Conservation (phyloP, 2,329 filamentous ascomycete genomes). For the Bipolaris zeicola region DNA sequence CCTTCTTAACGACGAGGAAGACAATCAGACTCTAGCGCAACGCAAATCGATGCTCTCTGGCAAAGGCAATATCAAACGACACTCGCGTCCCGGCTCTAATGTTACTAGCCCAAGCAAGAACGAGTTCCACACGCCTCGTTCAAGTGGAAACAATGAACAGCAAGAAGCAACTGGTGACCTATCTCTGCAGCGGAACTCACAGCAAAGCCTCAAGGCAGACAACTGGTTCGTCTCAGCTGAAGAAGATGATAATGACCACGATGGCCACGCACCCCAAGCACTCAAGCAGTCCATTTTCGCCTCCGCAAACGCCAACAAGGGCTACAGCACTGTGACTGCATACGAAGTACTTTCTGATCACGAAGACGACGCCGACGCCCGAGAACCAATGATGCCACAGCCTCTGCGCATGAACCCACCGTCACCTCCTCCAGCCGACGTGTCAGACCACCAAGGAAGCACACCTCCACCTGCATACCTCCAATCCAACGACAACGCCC, state of each 20-base stretch:
- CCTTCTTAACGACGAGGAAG: slow-evolving; percentile 33
- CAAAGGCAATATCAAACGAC: slow-evolving; percentile 43
- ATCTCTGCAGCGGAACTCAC: slow-evolving; percentile 35
- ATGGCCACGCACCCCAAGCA: slow-evolving; percentile 13
- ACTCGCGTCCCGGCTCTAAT: slow-evolving; percentile 35
- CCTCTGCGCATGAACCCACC: slow-evolving; percentile 57
- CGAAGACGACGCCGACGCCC: slow-evolving; percentile 31
- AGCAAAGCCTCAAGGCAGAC: slow-evolving; percentile 49
- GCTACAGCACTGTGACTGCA: slow-evolving; percentile 36
- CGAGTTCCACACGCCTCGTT: slow-evolving; percentile 38
- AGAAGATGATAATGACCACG: slow-evolving; percentile 22
- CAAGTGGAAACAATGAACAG: slow-evolving; percentile 17
- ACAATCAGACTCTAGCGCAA: slow-evolving; percentile 41
- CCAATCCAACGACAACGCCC: background rate
- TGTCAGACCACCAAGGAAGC: slow-evolving; percentile 21
- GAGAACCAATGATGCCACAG: slow-evolving; percentile 43
- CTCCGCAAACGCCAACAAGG: slow-evolving; percentile 29
- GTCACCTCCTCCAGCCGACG: slow-evolving; percentile 40
- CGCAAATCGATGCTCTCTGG: slow-evolving; percentile 42
- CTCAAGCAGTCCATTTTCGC: slow-evolving; percentile 32
- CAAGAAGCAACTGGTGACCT: slow-evolving; percentile 32
- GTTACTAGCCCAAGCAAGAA: slow-evolving; percentile 38
- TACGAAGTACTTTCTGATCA: slow-evolving; percentile 39
- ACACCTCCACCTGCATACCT: slow-evolving; percentile 7
- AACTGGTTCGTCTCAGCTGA: slow-evolving; percentile 55